Evolutionary conservation across 2,329 filamentous ascomycete species (phyloP).

Genomic region (Alternaria conjuncta): DNA sequence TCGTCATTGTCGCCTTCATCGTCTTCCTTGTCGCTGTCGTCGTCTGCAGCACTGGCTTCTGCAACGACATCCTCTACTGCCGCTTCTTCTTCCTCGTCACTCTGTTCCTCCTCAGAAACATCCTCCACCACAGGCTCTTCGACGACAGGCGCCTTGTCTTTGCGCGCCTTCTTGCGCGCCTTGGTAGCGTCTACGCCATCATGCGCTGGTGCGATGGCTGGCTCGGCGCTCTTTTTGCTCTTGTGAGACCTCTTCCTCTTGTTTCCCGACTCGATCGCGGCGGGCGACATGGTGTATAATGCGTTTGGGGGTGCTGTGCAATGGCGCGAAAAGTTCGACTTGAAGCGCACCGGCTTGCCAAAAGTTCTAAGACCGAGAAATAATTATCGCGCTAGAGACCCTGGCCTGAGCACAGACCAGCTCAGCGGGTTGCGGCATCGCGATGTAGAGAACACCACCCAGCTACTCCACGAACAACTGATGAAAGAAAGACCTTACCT

Average conservation of each 20-base stretch:
- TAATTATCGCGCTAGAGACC: conserved; percentile 14
- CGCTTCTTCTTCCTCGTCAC: conserved; percentile 41
- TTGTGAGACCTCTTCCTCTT: conserved; percentile 59
- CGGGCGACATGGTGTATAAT: conserved; percentile 42
- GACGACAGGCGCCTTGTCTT: conserved; percentile 45
- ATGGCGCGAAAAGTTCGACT: conserved; percentile 10
- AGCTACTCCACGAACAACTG: not conserved
- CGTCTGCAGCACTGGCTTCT: conserved; percentile 33
- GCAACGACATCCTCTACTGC: conserved; percentile 43
- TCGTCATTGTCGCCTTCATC: conserved; percentile 29
- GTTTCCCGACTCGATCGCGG: conserved; percentile 49
- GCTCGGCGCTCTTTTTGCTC: conserved; percentile 41
- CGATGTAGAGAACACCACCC: not conserved
- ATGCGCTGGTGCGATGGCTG: conserved; percentile 21
- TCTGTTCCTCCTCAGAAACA: conserved; percentile 40
- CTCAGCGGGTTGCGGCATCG: not conserved
- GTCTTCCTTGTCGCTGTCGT: conserved; percentile 35
- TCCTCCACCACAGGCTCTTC: conserved; percentile 27
- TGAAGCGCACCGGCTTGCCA: conserved; percentile 7
- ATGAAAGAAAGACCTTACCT: not conserved
- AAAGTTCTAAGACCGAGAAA: conserved; percentile 10
- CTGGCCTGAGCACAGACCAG: conserved; percentile 2
- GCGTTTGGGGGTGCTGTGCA: not conserved
- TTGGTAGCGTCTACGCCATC: conserved; percentile 39
- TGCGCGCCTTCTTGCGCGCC: conserved; percentile 45